These are phyloP conservation scores for Decorospora gaudefroyi DNA, from an alignment of 2,329 filamentous ascomycete species.

Conservation along the genomic window DNA sequence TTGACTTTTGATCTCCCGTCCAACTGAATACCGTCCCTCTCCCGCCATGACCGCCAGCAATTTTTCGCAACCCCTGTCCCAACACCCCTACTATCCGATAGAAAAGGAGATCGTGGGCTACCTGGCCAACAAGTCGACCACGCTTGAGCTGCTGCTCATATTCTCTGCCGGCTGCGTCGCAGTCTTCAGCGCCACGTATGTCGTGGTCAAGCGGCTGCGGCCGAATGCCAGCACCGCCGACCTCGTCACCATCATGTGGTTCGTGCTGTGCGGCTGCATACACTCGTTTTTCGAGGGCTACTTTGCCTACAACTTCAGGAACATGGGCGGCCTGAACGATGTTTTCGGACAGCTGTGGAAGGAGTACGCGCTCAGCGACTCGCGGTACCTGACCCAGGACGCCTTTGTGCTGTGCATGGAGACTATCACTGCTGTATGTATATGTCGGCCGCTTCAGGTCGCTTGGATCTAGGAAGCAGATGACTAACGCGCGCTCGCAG, in stretches of 20 bases:
- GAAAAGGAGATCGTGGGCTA: constrained; percentile 66
- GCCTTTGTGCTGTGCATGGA: constrained; percentile 88
- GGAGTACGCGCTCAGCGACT: constrained; percentile 86
- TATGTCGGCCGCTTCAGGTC: neutral
- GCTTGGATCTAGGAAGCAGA: neutral
- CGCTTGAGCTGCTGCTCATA: constrained; percentile 61
- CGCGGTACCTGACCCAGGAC: constrained; percentile 77
- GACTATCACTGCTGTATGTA: constrained; percentile 73
- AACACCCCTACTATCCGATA: constrained; percentile 73
- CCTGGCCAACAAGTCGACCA: constrained; percentile 66
- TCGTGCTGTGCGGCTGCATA: constrained; percentile 71
- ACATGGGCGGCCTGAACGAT: constrained; percentile 68
- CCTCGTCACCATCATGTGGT: constrained; percentile 70
- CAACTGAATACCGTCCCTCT: neutral
- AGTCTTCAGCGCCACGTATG: constrained; percentile 63
- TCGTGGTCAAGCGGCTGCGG: constrained; percentile 58
- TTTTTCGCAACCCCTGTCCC: constrained; percentile 19
- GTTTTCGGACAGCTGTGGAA: constrained; percentile 89
- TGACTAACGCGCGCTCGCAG: constrained; percentile 42
- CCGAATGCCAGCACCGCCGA: constrained; percentile 61
- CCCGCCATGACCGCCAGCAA: constrained; percentile 20
- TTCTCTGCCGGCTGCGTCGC: constrained; percentile 62
- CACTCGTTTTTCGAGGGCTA: constrained; percentile 88
- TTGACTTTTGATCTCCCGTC: neutral
- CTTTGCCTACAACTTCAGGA: constrained; percentile 71